Evolutionary conservation across 202 grass and related monocot genomes (phyloP), one percentile per base, ranked within the genome.

Genomic region (Musa balbisiana): DNA sequence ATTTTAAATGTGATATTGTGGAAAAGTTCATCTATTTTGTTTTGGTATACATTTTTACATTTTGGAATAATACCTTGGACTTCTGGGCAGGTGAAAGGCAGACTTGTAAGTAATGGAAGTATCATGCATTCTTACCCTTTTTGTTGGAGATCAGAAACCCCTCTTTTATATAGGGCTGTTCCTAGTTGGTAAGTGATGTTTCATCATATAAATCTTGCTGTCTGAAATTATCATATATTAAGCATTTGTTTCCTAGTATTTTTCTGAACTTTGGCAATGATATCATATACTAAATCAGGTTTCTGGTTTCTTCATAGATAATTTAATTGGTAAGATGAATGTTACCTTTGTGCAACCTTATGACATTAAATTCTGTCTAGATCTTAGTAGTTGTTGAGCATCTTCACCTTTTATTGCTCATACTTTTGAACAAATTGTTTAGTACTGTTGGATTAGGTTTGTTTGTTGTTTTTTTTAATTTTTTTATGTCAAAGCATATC

Each of bases 101-200:
- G 95, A 80, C 95, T 99, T 74, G 82, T 95, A 25, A 95, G 81
- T 82, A 90, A 53, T 78, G 89, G 91, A 74, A 95, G 84, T 74
- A 92, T 99, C 19, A 92, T 87, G 62, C 95, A 99, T 82, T 92
- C 95, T 73, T 99, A 99, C 83, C 95, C 95, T 29, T 99, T 88
- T 87, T 99, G 95, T 76, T 99, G 95, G 95, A 88, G 95, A 80
- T 95, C 95, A 6, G 95, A 92, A 0, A 99, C 95, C 79, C 95
- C 95, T 87, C 89, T 99, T 76, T 83, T 99, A 73, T 99, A 99
- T 79, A 87, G 89, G 82, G 95, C 95, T 62, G 95, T 99, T 73
- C 95, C 95, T 83, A 99, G 95, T 83, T 99, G 95, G 95, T 99
- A 87, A 95, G 52, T 76, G 71, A 43, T 53, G 90, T 69, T 80